Conservation (phyloP, 2,329 filamentous ascomycete genomes). For the Phialophora expanda region DNA sequence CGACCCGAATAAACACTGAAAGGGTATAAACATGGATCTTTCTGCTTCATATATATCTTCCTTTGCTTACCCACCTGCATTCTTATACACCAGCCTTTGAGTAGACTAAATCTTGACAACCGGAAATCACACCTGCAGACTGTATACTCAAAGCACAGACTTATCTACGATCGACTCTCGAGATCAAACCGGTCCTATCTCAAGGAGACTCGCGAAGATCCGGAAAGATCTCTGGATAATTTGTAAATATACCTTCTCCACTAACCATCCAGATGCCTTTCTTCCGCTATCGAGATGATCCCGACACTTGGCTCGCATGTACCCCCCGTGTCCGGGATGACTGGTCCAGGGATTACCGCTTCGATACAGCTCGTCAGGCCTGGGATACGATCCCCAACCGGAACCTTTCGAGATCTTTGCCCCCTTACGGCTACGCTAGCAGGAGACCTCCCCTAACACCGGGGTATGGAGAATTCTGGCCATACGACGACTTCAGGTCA, state of each 20-base stretch:
- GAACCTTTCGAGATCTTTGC: not conserved
- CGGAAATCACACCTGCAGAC: not conserved
- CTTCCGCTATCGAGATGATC: not conserved
- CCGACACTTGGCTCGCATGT: not conserved
- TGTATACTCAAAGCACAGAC: too few species aligned
- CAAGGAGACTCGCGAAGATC: too few species aligned
- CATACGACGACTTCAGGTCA: not conserved
- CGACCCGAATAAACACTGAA: not conserved
- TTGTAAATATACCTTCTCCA: not conserved
- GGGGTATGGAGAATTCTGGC: not conserved
- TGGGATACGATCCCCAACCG: not conserved
- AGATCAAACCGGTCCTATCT: not conserved
- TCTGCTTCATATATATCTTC: not conserved
- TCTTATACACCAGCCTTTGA: not conserved
- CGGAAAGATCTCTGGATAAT: not conserved
- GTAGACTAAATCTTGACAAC: too few species aligned
- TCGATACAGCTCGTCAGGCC: not conserved
- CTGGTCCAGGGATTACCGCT: not conserved
- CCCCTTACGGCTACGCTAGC: not conserved
- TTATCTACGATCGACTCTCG: not conserved
- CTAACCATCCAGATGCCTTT: not conserved
- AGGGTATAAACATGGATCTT: not conserved
- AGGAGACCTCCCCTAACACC: not conserved
- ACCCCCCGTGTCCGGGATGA: not conserved
- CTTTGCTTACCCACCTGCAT: not conserved